phyloP scores from a whole-genome alignment of 2,329 filamentous ascomycete genomes.

The Westerdykella aurantiaca region DNA sequence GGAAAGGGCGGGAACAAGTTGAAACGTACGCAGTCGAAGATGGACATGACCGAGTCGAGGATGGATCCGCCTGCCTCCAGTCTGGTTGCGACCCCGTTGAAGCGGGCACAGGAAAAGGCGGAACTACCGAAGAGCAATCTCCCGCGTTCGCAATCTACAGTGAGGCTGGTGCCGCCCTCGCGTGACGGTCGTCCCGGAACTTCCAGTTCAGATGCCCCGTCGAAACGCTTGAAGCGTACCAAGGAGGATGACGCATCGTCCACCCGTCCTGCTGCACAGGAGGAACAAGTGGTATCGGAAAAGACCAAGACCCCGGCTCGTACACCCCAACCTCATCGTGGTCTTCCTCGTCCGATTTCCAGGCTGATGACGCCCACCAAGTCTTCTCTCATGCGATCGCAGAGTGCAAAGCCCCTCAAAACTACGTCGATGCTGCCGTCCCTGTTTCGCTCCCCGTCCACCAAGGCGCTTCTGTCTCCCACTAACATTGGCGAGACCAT shows the following conservation, averaged over 20 bases:
- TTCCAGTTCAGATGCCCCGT: constrained; percentile 35
- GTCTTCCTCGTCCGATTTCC: constrained; percentile 45
- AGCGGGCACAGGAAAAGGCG: constrained; percentile 50
- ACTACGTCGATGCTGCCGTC: constrained; percentile 51
- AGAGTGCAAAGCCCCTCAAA: constrained; percentile 47
- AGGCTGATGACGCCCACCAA: constrained; percentile 71
- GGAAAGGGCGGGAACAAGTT: constrained; percentile 38
- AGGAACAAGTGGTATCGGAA: constrained; percentile 9
- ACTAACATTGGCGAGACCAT: constrained; percentile 28
- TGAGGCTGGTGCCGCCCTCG: constrained; percentile 22
- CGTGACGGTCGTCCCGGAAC: constrained; percentile 21
- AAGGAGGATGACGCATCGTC: constrained; percentile 64
- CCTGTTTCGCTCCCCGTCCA: constrained; percentile 46
- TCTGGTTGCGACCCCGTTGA: constrained; percentile 37
- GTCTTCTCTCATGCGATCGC: constrained; percentile 59
- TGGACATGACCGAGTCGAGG: constrained; percentile 56
- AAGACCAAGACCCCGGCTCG: constrained; percentile 20
- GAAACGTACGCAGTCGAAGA: constrained; percentile 53
- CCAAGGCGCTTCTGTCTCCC: constrained; percentile 44
- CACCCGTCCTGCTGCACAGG: constrained; percentile 53
- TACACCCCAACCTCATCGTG: constrained; percentile 30
- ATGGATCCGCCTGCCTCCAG: constrained; percentile 37
- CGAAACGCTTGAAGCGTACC: constrained; percentile 67
- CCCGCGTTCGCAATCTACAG: constrained; percentile 34
- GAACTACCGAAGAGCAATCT: constrained; percentile 43